Evolutionary conservation across 345 rosid genomes (phyloP), one percentile per base, ranked within the genome.

Genomic region (Hirschfeldia incana): DNA sequence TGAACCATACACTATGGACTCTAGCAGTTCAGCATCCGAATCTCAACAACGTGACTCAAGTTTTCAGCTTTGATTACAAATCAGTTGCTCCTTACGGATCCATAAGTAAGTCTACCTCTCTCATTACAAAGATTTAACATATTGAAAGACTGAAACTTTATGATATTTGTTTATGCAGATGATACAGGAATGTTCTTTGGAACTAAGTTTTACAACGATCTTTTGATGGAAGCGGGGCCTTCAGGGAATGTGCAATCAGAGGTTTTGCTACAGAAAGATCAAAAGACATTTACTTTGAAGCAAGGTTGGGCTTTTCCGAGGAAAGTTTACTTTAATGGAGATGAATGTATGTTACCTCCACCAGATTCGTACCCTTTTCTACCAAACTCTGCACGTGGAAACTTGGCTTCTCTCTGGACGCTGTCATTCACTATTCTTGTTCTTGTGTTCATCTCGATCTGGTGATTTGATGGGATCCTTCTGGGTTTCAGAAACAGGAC

Each of bases 251-350:
- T 94, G 37, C 98, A 92, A 66, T 92, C 97, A 6, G 98, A 93
- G 81, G 85, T 90, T 42, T 93, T 94, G 30, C 78, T 92, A n/a
- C 90, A 83, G 84, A 92, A 92, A 84, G 91, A 94, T 78, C 61
- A 81, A 82, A 85, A 87, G 83, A 90, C 91, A 13, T 92, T 94
- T 77, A 89, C 92, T 64, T 87, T 94, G 78, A 89, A 88, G 79
- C 90, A 92, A 39, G 98, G 98, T 53, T 92, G 98, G 97, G 97
- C 96, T 0, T 92, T 94, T 78, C 98, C 98, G 0, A 74, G 92
- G 72, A 90, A 87, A 83, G 97, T 92, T 4, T 94, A 94, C 83
- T 91, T 94, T 84, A 91, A 93, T 76, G 99, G 99, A 0, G 96
- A 94, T 39, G 97, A 91, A 63, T 92, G 98, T 82, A 86, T 90